A percentile compares a stretch with the other conserved stretches of the same genome.
Evolutionary conservation across 2,329 filamentous ascomycete species (phyloP).

Genomic region (Trichoderma sp.): DNA sequence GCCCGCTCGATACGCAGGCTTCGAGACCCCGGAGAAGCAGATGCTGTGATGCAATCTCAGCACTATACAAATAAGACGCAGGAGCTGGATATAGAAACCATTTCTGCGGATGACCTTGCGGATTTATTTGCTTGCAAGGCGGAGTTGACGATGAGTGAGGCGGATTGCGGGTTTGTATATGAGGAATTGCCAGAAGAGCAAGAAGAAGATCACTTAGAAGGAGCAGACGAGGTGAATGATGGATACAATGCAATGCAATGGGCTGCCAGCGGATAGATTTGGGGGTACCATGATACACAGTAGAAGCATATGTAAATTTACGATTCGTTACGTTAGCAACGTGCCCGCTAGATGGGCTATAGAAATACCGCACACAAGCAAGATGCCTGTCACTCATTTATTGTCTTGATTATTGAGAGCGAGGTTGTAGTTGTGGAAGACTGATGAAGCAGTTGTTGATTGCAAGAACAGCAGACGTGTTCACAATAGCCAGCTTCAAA

Average conservation of each 20-base stretch:
- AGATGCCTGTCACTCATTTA: not conserved
- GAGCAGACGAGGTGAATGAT: not conserved
- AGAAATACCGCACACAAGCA: not conserved
- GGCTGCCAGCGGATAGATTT: not conserved
- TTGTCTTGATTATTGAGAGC: not conserved
- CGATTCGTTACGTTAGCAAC: not conserved
- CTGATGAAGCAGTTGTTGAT: not conserved
- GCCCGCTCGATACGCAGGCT: conserved; percentile 38
- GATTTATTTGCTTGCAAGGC: conserved; percentile 36
- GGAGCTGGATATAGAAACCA: conserved; percentile 38
- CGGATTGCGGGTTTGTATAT: conserved; percentile 43
- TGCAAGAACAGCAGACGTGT: not conserved
- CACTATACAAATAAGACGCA: conserved; percentile 37
- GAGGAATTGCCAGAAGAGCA: conserved; percentile 36
- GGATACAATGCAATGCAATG: not conserved
- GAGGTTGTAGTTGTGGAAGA: not conserved
- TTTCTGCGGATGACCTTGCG: conserved; percentile 30
- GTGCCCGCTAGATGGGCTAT: not conserved
- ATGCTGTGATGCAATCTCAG: conserved; percentile 12
- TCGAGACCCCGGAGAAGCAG: conserved; percentile 30
- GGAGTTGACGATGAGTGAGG: conserved; percentile 38
- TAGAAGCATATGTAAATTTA: not conserved
- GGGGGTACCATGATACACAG: not conserved
- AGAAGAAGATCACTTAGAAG: not conserved
- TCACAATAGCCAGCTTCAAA: not conserved